A percentile compares a stretch with the other conserved stretches of the same genome.
phyloP scores from a whole-genome alignment of 2,329 filamentous ascomycete species.

The Rachicladosporium sp. region DNA sequence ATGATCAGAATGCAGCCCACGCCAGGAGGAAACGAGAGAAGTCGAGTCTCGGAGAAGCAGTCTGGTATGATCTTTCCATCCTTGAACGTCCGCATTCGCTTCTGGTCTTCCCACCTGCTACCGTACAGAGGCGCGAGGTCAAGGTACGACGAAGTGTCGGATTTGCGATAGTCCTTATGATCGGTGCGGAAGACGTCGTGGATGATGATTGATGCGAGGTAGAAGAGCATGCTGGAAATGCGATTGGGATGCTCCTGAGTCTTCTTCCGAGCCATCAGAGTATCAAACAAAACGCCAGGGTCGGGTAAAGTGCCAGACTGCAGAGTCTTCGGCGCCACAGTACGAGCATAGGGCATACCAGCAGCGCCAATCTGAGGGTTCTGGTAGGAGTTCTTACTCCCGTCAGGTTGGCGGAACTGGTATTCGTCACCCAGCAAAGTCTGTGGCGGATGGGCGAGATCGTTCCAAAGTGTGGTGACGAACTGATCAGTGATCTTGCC shows the following conservation, averaged over 20 bases:
- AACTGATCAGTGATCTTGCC: conserved; percentile 32
- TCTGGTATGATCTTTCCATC: conserved; percentile 61
- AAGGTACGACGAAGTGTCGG: conserved; percentile 60
- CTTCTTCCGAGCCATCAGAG: conserved; percentile 50
- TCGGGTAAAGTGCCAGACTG: conserved; percentile 52
- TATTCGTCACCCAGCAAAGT: conserved; percentile 31
- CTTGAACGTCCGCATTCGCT: conserved; percentile 50
- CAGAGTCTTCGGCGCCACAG: conserved; percentile 45
- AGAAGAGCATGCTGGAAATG: conserved; percentile 66
- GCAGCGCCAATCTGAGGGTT: conserved; percentile 53
- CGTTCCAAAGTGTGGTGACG: conserved; percentile 35
- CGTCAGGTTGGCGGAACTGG: conserved; percentile 37
- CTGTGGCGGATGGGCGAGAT: conserved; percentile 36
- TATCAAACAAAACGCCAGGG: conserved; percentile 55
- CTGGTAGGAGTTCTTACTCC: conserved; percentile 44
- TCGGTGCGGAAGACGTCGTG: conserved; percentile 54
- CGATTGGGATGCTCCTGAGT: conserved; percentile 55
- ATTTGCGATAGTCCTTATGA: conserved; percentile 49
- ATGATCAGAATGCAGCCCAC: conserved; percentile 56
- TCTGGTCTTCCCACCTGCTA: conserved; percentile 53
- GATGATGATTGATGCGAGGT: conserved; percentile 56
- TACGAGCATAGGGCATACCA: conserved; percentile 55
- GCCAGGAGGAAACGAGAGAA: conserved; percentile 55
- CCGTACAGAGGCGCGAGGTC: conserved; percentile 65
- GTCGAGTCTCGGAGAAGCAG: conserved; percentile 53